Evolutionary conservation across 2,329 filamentous ascomycete species (phyloP).

Genomic region (Cadophora luteo-olivacea): DNA sequence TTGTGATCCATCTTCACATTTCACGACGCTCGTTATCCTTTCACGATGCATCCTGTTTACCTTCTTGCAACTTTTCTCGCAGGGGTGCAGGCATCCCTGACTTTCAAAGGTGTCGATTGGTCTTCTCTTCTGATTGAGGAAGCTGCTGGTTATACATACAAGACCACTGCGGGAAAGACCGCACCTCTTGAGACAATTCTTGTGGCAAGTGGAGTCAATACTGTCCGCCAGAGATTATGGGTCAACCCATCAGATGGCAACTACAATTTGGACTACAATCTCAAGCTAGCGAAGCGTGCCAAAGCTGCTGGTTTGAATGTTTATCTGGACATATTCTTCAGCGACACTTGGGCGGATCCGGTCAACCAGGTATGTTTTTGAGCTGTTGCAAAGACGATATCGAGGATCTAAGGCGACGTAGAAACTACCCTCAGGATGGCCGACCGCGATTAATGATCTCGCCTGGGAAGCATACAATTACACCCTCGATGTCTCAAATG

Average conservation of each 20-base stretch:
- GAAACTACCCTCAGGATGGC: constrained; percentile 68
- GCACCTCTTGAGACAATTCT: constrained; percentile 69
- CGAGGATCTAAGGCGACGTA: constrained; percentile 30
- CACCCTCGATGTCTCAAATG: constrained; percentile 65
- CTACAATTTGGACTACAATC: constrained; percentile 74
- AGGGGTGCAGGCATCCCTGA: constrained; percentile 50
- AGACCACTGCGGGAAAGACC: constrained; percentile 57
- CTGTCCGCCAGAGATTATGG: constrained; percentile 74
- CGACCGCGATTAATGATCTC: constrained; percentile 62
- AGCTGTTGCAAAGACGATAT: background rate
- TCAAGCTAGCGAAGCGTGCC: constrained; percentile 70
- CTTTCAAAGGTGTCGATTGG: constrained; percentile 73
- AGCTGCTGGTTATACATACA: constrained; percentile 65
- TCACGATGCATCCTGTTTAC: constrained; percentile 25
- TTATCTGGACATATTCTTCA: constrained; percentile 69
- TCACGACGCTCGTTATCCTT: background rate
- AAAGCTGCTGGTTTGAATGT: constrained; percentile 64
- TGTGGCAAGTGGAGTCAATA: constrained; percentile 67
- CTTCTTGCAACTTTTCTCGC: constrained; percentile 21
- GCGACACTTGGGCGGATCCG: constrained; percentile 76
- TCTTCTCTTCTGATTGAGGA: constrained; percentile 72
- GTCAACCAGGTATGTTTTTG: constrained; percentile 56
- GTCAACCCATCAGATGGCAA: constrained; percentile 69
- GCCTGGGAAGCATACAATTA: constrained; percentile 72
- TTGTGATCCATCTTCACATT: background rate